Base-by-base conservation (phyloP, 306 rosid genomes). In the Herpetospermum pedunculosum region DNA sequence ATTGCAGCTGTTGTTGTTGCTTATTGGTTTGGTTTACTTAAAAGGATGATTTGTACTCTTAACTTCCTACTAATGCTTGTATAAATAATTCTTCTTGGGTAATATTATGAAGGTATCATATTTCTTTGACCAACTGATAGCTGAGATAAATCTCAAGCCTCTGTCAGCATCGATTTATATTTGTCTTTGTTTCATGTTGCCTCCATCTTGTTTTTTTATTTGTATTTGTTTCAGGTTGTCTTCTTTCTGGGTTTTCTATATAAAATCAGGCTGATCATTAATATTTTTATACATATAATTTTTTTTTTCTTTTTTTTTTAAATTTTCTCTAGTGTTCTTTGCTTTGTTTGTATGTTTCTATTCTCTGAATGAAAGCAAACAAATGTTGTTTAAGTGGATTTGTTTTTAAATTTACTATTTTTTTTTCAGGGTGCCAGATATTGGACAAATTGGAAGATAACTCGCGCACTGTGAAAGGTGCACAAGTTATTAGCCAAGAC, bases 391-490 rank as follows among this genome's bases (percentile, higher is more conserved):
- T 16, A 60, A 60, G 43, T 8, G n/a, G 21, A n/a, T 73, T 41
- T 75, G 40, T 80, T 72, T 41, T 12, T 25, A 5, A 25, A 65
- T 38, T 65, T 65, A 41, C 50, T 41, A 40, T 40, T 67, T 18
- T 41, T 41, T 32, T 9, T 40, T 64, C 73, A 94, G 99, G 95
- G 28, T 83, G 89, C 79, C 89, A 77, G 64, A 81, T 80, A 82
- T 77, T 94, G 74, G 91, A 89, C 73, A 84, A 80, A 63, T 78
- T 94, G 76, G 99, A 94, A 84, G 92, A 81, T 75, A 88, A 82
- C 80, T 94, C 97, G 19, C 92, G 90, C 47, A 94, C 92, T 13
- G 87, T 85, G 64, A 86, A 91, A 82, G 95, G 92, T 73, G 96
- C 98, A 41, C 90, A 80, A 77, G 44, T 82, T 78, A 88, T 94